Evolutionary conservation across 352 stramenopile genomes (phyloP), one percentile per base, ranked within the genome.

Genomic region (Phytopythium chamaehyphon): DNA sequence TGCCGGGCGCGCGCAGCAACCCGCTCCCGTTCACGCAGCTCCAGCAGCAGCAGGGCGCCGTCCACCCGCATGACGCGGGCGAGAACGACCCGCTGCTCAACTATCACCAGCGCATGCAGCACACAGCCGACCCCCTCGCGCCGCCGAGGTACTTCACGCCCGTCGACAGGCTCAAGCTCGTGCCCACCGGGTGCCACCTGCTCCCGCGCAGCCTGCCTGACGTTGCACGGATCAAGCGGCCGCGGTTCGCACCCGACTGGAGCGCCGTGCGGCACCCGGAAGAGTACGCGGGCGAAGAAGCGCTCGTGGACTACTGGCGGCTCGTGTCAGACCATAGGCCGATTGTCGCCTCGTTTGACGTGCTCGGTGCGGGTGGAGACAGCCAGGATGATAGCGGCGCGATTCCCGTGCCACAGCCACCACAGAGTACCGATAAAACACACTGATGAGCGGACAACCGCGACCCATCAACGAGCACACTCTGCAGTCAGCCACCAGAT

Each of bases 241-340:
- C 83, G 23, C 72, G 74, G 26, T 94, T 91, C 55, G 81, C 76
- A 6, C 78, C 89, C 40, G 70, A 91, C 50, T 91, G 77, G 81
- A 24, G 61, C 1, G 40, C 68, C 8, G 68, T 90, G 15, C 47
- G 69, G 40, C 47, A 69, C 33, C 74, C 76, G 2, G 23, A 77
- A 40, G 70, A 78, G 36, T 57, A 71, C 12, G 54, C 55, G 19
- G 72, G 86, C 33, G 75, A 87, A 22, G 58, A 86, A 48, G 66
- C 71, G 47, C 64, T 88, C 43, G 79, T 94, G 46, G 74, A 94
- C 57, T 92, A 91, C 50, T 94, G 83, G 83, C 70, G 78, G 24
- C 72, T 92, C 61, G 72, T 94, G 40, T 94, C 83, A 46, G 78
- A 90, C 58, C 79, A 90, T 61, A 69, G 79, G 1, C 79, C 79